A percentile compares a stretch with the other conserved stretches of the same genome.
phyloP scores from a whole-genome alignment of 345 rosid genomes.

The Luvunga scandens region DNA sequence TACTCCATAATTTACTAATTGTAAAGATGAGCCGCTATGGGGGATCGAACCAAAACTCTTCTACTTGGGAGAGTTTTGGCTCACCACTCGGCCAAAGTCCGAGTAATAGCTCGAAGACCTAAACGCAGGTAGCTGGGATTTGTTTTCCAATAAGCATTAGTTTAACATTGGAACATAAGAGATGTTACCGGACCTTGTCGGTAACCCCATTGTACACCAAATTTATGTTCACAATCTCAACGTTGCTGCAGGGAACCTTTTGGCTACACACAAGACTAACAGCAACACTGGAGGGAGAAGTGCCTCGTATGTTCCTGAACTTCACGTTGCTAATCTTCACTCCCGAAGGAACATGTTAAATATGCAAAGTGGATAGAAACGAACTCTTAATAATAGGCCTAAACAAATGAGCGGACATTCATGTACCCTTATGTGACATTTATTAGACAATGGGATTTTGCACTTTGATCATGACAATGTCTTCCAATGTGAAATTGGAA shows the following conservation, averaged over 20 bases:
- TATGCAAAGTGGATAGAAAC: neutral
- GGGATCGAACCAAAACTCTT: too few species aligned
- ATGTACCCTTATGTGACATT: neutral
- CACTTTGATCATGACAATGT: neutral
- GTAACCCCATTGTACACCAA: neutral
- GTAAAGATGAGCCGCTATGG: too few species aligned
- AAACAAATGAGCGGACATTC: neutral
- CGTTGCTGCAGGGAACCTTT: neutral
- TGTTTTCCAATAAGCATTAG: neutral
- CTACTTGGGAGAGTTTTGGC: too few species aligned
- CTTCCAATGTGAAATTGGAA: neutral
- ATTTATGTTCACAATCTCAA: neutral
- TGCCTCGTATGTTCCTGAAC: neutral
- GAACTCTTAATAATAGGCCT: neutral
- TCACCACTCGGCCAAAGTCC: too few species aligned
- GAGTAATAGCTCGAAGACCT: neutral
- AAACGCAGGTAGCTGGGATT: neutral
- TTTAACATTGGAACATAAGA: neutral
- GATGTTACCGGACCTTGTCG: neutral
- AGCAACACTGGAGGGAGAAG: neutral
- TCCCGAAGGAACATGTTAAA: neutral
- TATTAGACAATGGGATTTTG: neutral
- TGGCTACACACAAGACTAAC: neutral
- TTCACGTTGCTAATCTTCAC: neutral
- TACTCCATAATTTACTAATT: too few species aligned